phyloP scores from a whole-genome alignment of 441 rosid species.

The Erodium chrysanthum region DNA sequence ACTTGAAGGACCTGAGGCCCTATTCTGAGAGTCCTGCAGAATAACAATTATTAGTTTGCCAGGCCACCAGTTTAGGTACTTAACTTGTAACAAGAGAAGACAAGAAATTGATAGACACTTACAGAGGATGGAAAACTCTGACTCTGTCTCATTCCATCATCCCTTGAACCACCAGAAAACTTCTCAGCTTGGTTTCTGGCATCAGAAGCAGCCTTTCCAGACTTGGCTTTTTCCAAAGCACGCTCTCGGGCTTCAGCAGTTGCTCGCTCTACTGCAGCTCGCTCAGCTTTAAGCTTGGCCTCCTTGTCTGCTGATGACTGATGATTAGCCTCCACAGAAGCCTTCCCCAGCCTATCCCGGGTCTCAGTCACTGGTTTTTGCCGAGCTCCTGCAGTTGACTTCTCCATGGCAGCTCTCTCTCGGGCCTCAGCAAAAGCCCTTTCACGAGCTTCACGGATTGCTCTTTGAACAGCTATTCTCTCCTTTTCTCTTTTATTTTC shows the following conservation, averaged over 20 bases:
- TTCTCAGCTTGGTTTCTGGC: constrained; percentile 40
- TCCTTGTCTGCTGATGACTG: constrained; percentile 24
- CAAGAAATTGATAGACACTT: constrained; percentile 26
- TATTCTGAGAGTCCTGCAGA: constrained; percentile 49
- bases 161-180: constrained; percentile 40
- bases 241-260: constrained; percentile 91
- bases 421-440: constrained; percentile 88
- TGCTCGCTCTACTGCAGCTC: constrained; percentile 95
- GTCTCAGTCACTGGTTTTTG: constrained; percentile 44
- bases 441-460: constrained; percentile 86
- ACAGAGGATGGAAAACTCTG: constrained; percentile 39
- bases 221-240: constrained; percentile 74
- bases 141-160: constrained; percentile 30
- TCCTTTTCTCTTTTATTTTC: constrained; percentile 48
- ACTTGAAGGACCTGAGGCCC: constrained; percentile 36
- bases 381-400: constrained; percentile 51
- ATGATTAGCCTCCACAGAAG: constrained; percentile 17
- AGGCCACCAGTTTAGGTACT: constrained; percentile 14
- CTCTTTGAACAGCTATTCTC: constrained; percentile 80
- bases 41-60: constrained; percentile 9
- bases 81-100: constrained; percentile 8
- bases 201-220: constrained; percentile 46
- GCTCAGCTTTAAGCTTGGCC: constrained; percentile 71
- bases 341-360: constrained; percentile 46
- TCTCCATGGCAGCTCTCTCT: constrained; percentile 70